phyloP scores from a whole-genome alignment of 441 rosid species.

The Jatropha podagrica region DNA sequence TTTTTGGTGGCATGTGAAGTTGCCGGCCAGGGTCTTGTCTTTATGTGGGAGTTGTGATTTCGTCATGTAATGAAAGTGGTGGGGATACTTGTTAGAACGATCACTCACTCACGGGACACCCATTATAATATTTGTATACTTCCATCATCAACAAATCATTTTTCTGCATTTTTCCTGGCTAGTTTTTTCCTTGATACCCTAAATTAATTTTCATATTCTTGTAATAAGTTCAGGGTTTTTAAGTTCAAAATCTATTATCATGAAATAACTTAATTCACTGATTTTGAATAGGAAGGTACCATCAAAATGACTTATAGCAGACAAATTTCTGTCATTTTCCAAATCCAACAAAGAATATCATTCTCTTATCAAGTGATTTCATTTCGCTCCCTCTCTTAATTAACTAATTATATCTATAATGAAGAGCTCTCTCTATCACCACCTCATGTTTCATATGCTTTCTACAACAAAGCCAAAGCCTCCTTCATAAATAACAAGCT shows the following conservation, averaged over 20 bases:
- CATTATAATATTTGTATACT: background rate
- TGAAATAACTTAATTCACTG: background rate
- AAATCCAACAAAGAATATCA: background rate
- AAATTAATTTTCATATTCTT: too few relatives aligned
- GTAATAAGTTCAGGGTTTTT: too few relatives aligned
- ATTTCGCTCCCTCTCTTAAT: background rate
- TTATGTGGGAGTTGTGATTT: conserved; percentile 48
- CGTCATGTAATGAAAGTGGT: conserved; percentile 35
- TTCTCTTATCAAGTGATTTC: background rate
- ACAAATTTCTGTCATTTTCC: conserved; percentile 25
- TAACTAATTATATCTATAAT: background rate
- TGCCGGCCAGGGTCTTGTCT: conserved; percentile 64
- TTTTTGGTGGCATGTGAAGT: conserved; percentile 63
- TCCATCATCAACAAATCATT: conserved; percentile 38
- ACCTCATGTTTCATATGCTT: conserved; percentile 12
- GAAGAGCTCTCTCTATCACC: background rate
- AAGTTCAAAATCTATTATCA: too few relatives aligned
- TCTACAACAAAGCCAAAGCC: background rate
- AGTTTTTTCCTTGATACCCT: too few relatives aligned
- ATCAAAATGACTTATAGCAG: conserved; percentile 17
- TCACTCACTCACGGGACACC: conserved; percentile 40
- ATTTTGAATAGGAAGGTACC: conserved; percentile 9
- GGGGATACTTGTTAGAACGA: conserved; percentile 24
- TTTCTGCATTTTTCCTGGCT: background rate
- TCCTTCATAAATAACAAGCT: background rate